Percentiles rank a stretch among this genome's conserved stretches.
These are phyloP conservation scores for Kazachstania psychrophila DNA, from an alignment of 805 yeast genomes.

Conservation along the genomic window DNA sequence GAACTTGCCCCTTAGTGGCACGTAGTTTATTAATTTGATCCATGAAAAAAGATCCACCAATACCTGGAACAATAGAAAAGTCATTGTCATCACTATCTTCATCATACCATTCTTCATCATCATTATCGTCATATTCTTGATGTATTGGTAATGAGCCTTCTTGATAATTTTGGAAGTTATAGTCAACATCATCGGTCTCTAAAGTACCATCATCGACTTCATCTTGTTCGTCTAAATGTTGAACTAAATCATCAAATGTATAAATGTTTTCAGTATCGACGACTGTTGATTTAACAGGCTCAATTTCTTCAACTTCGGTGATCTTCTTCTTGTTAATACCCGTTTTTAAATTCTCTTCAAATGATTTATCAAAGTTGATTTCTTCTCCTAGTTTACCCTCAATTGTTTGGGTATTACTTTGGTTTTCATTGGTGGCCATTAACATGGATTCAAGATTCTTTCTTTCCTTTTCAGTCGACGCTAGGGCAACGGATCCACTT, in stretches of 20 bases:
- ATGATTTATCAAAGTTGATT: neutral
- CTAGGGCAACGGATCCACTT: slow-evolving; percentile 36
- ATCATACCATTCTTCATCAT: slow-evolving; percentile 13
- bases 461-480: slow-evolving; percentile 12
- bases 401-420: no score
- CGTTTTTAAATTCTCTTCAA: slow-evolving; percentile 13
- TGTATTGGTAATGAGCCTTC: slow-evolving; percentile 10
- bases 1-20: neutral
- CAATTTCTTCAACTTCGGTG: neutral
- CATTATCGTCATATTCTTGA: slow-evolving; percentile 15
- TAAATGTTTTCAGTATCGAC: slow-evolving; percentile 23
- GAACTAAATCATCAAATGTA: slow-evolving; percentile 28
- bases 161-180: slow-evolving; percentile 17
- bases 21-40: slow-evolving; percentile 21
- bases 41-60: slow-evolving; percentile 21
- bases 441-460: slow-evolving; percentile 11
- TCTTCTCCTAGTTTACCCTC: neutral
- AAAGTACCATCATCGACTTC: slow-evolving; percentile 20
- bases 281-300: slow-evolving; percentile 1
- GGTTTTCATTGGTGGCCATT: slow-evolving; percentile 3
- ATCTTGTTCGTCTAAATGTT: slow-evolving; percentile 26
- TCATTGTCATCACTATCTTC: slow-evolving; percentile 12
- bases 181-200: slow-evolving; percentile 14
- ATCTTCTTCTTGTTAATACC: neutral
- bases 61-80: slow-evolving; percentile 18